phyloP scores from a whole-genome alignment of 305 asterid species.

The Fraxinus velutina region DNA sequence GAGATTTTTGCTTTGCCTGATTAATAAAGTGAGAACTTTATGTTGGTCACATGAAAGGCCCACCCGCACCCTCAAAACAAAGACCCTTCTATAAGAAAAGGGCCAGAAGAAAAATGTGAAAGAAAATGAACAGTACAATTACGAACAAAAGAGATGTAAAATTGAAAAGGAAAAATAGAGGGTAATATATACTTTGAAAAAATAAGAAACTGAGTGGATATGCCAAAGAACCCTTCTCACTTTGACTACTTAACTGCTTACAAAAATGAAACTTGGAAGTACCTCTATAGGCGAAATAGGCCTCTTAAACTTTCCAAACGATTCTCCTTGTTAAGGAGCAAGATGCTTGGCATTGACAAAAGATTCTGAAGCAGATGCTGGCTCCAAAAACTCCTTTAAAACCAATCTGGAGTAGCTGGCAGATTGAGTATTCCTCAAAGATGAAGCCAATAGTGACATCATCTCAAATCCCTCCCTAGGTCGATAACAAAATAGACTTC shows the following conservation, averaged over 20 bases:
- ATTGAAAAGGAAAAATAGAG: neutral
- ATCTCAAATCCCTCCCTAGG: conserved; percentile 51
- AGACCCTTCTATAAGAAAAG: neutral
- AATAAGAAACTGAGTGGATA: neutral
- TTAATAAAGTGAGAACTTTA: neutral
- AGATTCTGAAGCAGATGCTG: conserved; percentile 43
- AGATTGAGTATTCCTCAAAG: conserved; percentile 39
- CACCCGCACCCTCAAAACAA: neutral
- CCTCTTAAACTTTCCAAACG: conserved; percentile 42
- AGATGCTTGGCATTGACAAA: conserved; percentile 29
- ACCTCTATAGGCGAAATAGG: conserved; percentile 53
- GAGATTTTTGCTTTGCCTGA: neutral
- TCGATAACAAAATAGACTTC: conserved; percentile 29
- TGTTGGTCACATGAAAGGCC: neutral
- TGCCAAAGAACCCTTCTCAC: neutral
- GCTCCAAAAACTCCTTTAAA: conserved; percentile 47
- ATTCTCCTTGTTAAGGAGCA: conserved; percentile 40
- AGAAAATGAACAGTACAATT: neutral
- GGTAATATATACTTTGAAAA: neutral
- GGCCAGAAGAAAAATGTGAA: neutral
- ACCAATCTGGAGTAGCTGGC: conserved; percentile 40
- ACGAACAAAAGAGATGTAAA: neutral
- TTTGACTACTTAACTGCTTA: neutral
- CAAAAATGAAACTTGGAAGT: conserved; percentile 20
- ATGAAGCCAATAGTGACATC: conserved; percentile 46